Percentiles rank a stretch among this genome's conserved stretches.
These are phyloP conservation scores for Plasmodium reichenowi DNA, from an alignment of 169 alveolate species.

Conservation along the genomic window DNA sequence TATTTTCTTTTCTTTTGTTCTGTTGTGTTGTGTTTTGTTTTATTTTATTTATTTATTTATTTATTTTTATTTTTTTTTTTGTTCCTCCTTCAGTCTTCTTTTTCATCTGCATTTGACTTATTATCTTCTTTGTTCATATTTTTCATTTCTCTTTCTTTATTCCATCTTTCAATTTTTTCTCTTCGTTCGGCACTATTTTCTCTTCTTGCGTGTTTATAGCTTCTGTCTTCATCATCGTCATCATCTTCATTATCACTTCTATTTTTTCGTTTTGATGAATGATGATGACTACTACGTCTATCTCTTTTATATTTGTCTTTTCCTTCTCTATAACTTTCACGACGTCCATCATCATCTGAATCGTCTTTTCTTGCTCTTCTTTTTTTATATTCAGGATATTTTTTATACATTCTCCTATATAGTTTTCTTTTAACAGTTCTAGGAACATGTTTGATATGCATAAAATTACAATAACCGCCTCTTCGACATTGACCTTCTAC, in stretches of 20 bases:
- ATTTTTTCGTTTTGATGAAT: conserved; percentile 49
- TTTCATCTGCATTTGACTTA: conserved; percentile 1
- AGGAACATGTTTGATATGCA: conserved; percentile 98
- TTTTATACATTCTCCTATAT: conserved; percentile 96
- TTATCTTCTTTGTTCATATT: conserved; percentile 14
- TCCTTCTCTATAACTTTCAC: conserved; percentile 70
- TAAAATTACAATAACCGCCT: conserved; percentile 99
- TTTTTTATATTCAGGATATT: conserved; percentile 96
- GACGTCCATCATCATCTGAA: conserved; percentile 39
- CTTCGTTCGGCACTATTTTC: conserved; percentile 94
- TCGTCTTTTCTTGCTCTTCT: conserved; percentile 75
- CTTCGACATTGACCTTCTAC: conserved; percentile 99
- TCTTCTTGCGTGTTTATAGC: conserved; percentile 80
- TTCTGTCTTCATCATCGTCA: conserved; percentile 73
- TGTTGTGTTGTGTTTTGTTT: conserved; percentile 11
- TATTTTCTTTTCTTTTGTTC: neutral
- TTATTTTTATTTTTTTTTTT: conserved; percentile 20
- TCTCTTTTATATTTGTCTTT: conserved; percentile 71
- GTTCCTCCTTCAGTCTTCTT: neutral
- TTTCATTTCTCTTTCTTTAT: conserved; percentile 87
- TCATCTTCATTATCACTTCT: conserved; percentile 38
- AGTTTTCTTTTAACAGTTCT: conserved; percentile 93
- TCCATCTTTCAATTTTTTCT: conserved; percentile 94
- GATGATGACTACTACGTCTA: conserved; percentile 32
- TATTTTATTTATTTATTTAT: conserved; percentile 14